Evolutionary conservation across 257 asterid genomes (phyloP), one percentile per base, ranked within the genome.

Genomic region (Fraxinus excelsior): DNA sequence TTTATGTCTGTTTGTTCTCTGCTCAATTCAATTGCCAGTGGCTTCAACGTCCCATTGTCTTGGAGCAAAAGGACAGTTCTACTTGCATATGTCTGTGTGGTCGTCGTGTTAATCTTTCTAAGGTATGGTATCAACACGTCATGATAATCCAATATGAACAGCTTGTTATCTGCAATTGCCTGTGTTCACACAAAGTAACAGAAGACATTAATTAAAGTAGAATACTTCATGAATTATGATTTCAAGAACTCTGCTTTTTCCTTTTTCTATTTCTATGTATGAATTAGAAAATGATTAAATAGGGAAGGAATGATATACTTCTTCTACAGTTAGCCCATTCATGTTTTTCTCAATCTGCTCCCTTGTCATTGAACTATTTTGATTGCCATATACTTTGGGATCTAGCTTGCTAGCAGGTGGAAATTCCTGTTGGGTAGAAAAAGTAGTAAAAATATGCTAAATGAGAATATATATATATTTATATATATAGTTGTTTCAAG

Each of bases 351-450:
- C 72, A 12, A 90, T 74, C 40, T 90, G 87, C 77, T 90, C 77
- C 70, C n/a, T 25, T 0, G 83, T 31, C 2, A 90, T 85, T 0
- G 76, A 70, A 75, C 94, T 87, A 19, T 73, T 78, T 35, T 90
- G 94, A 53, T 84, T 56, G 2, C 94, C 94, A 11, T 84, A 88
- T 53, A 82, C 44, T 16, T 65, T 44, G 4, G 82, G 86, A 51
- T 90, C 92, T 9, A 90, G 88, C 28, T 73, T 90, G 64, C 87
- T 86, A 37, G 8, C 77, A 0, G 91, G 92, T 34, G 94, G 94
- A 67, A 88, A 90, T 77, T 90, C 94, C 90, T 83, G 80, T 76
- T 76, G 60, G 34, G 38, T 71, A 16, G 38, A 81, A 34, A 34
- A 42, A 18, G 34, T 16, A 73, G 56, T 37, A 67, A 64, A 62